Evolutionary conservation across 257 asterid genomes (phyloP), one percentile per base, ranked within the genome.

Genomic region (Nicotiana tabacum): DNA sequence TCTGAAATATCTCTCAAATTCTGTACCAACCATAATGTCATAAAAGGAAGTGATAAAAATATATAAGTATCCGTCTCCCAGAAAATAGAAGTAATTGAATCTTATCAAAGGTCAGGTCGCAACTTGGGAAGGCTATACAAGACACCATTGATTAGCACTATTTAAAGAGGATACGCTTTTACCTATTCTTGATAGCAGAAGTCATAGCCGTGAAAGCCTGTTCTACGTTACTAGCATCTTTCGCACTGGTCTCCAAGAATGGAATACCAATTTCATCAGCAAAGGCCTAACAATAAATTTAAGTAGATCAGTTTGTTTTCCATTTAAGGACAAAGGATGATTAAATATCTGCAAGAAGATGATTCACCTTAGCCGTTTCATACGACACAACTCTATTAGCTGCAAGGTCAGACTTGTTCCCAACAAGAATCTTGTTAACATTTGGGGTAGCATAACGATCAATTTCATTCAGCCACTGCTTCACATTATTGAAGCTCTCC

Each of bases 141-240:
- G 16, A 15, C 27, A 15, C 17, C 62, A 24, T 6, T 27, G 62
- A 27, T 51, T 48, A 58, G 67, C 55, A 58, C 30, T 18, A 39
- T 65, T 16, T 55, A 15, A 80, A 65, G 13, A 56, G 11, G 70
- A n/a, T 4, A 53, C 53, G 43, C 27, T 65, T 80, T 81, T 81
- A 95, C 98, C 93, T 93, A 53, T 85, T 92, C 89, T 95, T 95
- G 64, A 93, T 91, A 81, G 91, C 92, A 85, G 92, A 94, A 81
- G 98, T 84, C 98, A 95, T 95, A 18, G 97, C 97, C 98, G 93
- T 95, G 90, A 95, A 95, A 88, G 98, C 97, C 83, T 93, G 91
- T 83, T 95, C 98, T 5, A 95, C 97, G 6, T 93, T 95, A 43
- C 92, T 91, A 67, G 98, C 97, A 90, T 89, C 87, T 82, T 93